phyloP scores from a whole-genome alignment of 805 yeast species.

The Candida peoriensis region DNA sequence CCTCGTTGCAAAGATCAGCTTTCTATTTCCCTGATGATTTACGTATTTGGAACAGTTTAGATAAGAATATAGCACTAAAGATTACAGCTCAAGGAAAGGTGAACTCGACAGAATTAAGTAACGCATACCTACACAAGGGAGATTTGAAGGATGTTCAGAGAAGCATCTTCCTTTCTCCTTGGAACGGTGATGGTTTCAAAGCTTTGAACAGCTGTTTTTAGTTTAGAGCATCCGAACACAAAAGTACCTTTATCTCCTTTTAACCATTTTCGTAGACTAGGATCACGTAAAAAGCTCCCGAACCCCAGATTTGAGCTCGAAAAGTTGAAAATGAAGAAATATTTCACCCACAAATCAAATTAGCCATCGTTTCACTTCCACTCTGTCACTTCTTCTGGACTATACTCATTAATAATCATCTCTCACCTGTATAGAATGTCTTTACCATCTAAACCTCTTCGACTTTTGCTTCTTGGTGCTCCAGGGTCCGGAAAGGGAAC shows the following conservation, averaged over 20 bases:
- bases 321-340: too few species aligned
- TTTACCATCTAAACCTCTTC: slow-evolving; percentile 35
- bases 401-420: too few species aligned
- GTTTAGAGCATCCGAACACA: background rate
- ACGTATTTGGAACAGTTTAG: slow-evolving; percentile 65
- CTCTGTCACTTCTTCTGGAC: too few species aligned
- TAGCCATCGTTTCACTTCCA: too few species aligned
- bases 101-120: slow-evolving; percentile 46
- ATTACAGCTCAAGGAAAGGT: slow-evolving; percentile 51
- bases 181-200: slow-evolving; percentile 29
- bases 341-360: too few species aligned
- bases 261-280: background rate
- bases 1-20: slow-evolving; percentile 64
- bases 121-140: slow-evolving; percentile 44
- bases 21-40: slow-evolving; percentile 68
- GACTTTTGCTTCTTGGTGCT: slow-evolving; percentile 80
- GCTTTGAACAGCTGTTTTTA: slow-evolving; percentile 27
- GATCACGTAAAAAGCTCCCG: background rate
- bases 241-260: background rate
- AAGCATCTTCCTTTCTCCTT: slow-evolving; percentile 61
- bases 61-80: slow-evolving; percentile 48
- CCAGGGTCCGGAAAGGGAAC: slow-evolving; percentile 98
- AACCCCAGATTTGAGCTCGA: too few species aligned
- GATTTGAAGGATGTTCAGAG: slow-evolving; percentile 56
- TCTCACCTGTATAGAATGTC: slow-evolving; percentile 1